phyloP scores from a whole-genome alignment of 306 rosid genomes.

The Astragalus membranaceus region DNA sequence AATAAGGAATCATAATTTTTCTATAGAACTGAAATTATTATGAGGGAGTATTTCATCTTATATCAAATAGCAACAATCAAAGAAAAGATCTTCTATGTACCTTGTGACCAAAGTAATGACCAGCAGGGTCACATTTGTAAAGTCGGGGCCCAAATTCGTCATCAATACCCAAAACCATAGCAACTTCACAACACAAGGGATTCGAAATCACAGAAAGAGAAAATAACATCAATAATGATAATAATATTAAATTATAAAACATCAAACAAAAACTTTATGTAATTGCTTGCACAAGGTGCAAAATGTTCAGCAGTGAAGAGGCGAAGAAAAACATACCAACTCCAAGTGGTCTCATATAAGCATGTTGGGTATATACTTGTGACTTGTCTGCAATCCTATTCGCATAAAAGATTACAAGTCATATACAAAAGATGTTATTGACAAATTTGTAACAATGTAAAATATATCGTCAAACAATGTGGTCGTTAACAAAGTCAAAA shows the following conservation, averaged over 20 bases:
- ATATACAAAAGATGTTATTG: not conserved
- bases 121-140: conserved; percentile 96
- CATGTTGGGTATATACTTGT: conserved; percentile 98
- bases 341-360: conserved; percentile 99
- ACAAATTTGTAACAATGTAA: conserved; percentile 4
- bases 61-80: not conserved
- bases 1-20: not conserved
- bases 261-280: not conserved
- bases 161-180: conserved; percentile 95
- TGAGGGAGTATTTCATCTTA: not conserved
- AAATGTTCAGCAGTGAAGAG: not conserved
- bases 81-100: conserved; percentile 32
- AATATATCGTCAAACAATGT: not conserved
- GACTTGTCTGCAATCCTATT: conserved; percentile 96
- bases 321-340: conserved; percentile 56
- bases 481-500: not conserved
- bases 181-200: conserved; percentile 48
- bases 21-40: not conserved
- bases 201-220: not conserved
- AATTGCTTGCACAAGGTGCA: not conserved
- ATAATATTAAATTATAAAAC: not conserved
- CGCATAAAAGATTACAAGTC: not conserved
- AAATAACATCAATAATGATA: conserved; percentile 18
- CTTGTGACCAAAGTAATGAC: conserved; percentile 99
- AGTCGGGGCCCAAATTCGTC: conserved; percentile 85